Percentiles rank a stretch among this genome's conserved stretches.
Evolutionary conservation across 306 rosid genomes (phyloP).

Genomic region (Cucurbita argyrosperma): DNA sequence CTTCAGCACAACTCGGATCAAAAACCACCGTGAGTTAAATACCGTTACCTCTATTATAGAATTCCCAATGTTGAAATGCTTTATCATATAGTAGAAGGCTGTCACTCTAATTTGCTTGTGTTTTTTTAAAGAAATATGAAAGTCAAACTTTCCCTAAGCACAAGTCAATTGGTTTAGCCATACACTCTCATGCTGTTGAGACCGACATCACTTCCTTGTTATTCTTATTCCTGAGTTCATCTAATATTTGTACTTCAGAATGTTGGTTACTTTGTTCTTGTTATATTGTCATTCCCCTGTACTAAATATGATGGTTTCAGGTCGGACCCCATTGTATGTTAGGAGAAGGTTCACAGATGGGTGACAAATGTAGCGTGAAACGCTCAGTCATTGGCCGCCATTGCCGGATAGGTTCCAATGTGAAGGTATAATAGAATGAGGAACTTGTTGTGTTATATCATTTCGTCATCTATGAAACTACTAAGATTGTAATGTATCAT

Average conservation of each 20-base stretch:
- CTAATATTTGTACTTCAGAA: background rate
- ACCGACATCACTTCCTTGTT: background rate
- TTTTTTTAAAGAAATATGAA: background rate
- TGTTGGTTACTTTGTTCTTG: slow-evolving; percentile 1
- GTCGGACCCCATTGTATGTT: slow-evolving; percentile 98
- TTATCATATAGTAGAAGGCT: background rate
- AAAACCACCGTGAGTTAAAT: slow-evolving; percentile 75
- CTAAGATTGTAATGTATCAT: background rate
- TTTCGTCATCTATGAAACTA: background rate
- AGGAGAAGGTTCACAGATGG: slow-evolving; percentile 97
- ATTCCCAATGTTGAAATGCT: background rate
- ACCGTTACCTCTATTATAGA: background rate
- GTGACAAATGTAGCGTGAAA: slow-evolving; percentile 94
- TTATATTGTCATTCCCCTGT: slow-evolving; percentile 8
- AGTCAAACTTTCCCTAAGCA: background rate
- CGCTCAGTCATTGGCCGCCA: slow-evolving; percentile 96
- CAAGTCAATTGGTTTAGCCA: no score
- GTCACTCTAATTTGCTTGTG: background rate
- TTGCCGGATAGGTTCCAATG: slow-evolving; percentile 95
- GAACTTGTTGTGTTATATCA: background rate
- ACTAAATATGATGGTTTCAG: slow-evolving; percentile 31
- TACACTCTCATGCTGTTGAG: background rate
- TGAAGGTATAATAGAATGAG: slow-evolving; percentile 42
- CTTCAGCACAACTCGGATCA: slow-evolving; percentile 75
- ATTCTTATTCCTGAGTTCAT: background rate